Base-by-base conservation (phyloP, 768 basidiomycete species). In the Xerocomellus intermedius region DNA sequence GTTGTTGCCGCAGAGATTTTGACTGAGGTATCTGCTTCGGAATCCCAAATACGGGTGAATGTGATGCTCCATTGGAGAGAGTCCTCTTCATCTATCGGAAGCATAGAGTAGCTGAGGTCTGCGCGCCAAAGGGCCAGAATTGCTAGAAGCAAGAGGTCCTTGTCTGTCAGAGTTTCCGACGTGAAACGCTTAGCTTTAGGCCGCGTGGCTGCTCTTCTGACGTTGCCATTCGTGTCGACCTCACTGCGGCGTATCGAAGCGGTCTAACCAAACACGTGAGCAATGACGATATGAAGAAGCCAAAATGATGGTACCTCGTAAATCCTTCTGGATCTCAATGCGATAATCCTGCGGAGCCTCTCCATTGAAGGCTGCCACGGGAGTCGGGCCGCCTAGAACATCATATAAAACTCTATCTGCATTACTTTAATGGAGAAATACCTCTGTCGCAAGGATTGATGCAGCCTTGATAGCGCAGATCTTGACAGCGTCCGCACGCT, bases 401-500 rank as follows among this genome's bases (percentile, higher is more conserved):
- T 30, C 9, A 51, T 38, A 47, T 71, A 13, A 62, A 57, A 35
- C 26, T 26, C 35, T 24, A 42, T 52, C 22, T 41, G 30, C 33
- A 47, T 37, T 6, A 14, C 26, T n/a, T 43, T 30, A 44, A 54
- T 24, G 21, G 24, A 48, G 8, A 61, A 73, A 53, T 63, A 85
- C 87, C 75, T 94, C 91, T 49, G 82, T 77, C 8, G 79, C 74
- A 32, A 93, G 66, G 0, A 84, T 88, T 38, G 89, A 70, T 60
- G 81, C 85, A 3, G 92, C 89, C 57, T 86, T 84, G 50, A 94
- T 77, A 2, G 80, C 92, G 54, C 83, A 82, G 12, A 87, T 82
- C 74, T 94, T 94, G 60, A 91, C 82, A 2, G 87, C 86, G 24
- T 92, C 89, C 1, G 89, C 87, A 30, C 87, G 81, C 61, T 91